Conservation (phyloP, 177 flowering plant genomes). For the Tripterygium wilfordii region DNA sequence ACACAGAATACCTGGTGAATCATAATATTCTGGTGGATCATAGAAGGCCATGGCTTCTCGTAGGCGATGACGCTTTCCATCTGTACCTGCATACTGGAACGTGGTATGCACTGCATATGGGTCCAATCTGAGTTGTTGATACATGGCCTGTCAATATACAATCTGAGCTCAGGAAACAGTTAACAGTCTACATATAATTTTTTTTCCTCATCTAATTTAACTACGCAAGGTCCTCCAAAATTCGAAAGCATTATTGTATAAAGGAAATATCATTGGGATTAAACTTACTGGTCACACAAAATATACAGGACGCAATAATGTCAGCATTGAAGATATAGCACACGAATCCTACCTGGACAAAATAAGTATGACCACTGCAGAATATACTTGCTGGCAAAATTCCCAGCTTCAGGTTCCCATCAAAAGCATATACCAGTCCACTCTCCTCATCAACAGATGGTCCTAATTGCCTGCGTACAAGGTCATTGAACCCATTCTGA, state of each 20-base stretch:
- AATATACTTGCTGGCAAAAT: conserved; percentile 89
- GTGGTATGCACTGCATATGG: conserved; percentile 99
- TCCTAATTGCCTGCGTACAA: conserved; percentile 68
- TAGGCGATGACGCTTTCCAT: conserved; percentile 91
- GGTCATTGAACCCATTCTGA: conserved; percentile 92
- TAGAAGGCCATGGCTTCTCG: conserved; percentile 88
- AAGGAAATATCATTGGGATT: not conserved
- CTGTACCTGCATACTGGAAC: conserved; percentile 95
- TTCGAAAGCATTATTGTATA: not conserved
- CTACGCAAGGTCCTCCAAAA: not conserved
- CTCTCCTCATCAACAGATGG: conserved; percentile 84
- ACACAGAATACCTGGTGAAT: conserved; percentile 57
- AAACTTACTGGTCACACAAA: not conserved
- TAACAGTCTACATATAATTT: not conserved
- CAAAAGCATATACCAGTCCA: conserved; percentile 85
- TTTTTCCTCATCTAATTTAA: too few relatives aligned
- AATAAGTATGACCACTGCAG: conserved; percentile 98
- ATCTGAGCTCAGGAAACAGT: conserved; percentile 1
- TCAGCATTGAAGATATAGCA: not conserved
- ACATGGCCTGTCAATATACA: conserved; percentile 56
- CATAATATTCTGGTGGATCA: conserved; percentile 95
- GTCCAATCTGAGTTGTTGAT: conserved; percentile 83
- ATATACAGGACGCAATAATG: not conserved
- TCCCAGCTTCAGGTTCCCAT: conserved; percentile 87
- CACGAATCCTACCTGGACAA: conserved; percentile 71